Percentiles rank a stretch among this genome's conserved stretches.
phyloP scores from a whole-genome alignment of 768 basidiomycete species.

The Omphalotus guepiniiformis region DNA sequence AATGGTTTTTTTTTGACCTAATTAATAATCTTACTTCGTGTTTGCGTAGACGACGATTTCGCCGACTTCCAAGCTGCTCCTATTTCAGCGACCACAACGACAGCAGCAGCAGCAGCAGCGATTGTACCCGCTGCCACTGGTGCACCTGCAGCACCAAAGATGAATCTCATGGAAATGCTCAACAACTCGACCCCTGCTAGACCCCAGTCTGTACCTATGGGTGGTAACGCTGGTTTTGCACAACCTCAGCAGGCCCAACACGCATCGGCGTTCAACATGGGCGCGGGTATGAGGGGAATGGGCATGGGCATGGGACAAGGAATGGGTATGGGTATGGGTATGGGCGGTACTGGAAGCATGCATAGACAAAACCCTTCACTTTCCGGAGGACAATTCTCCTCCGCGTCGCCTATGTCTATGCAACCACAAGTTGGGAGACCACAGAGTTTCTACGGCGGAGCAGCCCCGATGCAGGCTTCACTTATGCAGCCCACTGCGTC shows the following conservation, averaged over 20 bases:
- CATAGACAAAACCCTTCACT: slow-evolving; percentile 35
- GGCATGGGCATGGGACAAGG: slow-evolving; percentile 12
- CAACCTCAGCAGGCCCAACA: not conserved
- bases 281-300: no score
- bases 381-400: no score
- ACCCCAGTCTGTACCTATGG: slow-evolving; percentile 24
- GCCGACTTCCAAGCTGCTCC: slow-evolving; percentile 82
- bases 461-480: slow-evolving; percentile 28
- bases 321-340: slow-evolving; percentile 22
- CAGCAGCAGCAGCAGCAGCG: slow-evolving; percentile 17
- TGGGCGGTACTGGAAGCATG: slow-evolving; percentile 20
- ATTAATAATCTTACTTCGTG: slow-evolving; percentile 12
- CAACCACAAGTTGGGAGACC: no score
- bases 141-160: slow-evolving; percentile 34
- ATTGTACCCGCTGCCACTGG: slow-evolving; percentile 24
- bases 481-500: slow-evolving; percentile 16
- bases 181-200: slow-evolving; percentile 29
- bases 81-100: slow-evolving; percentile 21
- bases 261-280: slow-evolving; percentile 10
- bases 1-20: not conserved
- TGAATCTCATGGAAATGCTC: slow-evolving; percentile 48
- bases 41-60: slow-evolving; percentile 75
- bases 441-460: slow-evolving; percentile 27
- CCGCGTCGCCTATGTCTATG: no score
- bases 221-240: no score